A percentile compares a stretch with the other conserved stretches of the same genome.
These are phyloP conservation scores for Luffa aegyptiaca DNA, from an alignment of 306 rosid species.

Conservation along the genomic window DNA sequence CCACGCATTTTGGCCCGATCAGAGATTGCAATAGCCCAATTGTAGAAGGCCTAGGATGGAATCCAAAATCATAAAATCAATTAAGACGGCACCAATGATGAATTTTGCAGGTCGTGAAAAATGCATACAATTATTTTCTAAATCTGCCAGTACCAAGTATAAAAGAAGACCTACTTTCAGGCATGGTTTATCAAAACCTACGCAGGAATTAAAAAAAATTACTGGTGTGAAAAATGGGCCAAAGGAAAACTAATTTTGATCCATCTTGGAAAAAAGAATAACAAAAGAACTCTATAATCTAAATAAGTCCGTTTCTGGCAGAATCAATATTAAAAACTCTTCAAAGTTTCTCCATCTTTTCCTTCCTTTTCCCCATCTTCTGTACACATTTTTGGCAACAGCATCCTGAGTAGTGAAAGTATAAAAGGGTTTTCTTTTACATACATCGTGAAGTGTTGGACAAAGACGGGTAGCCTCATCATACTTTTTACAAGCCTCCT, in stretches of 20 bases:
- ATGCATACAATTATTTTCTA: background rate
- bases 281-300: background rate
- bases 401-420: background rate
- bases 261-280: background rate
- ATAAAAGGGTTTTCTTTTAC: slow-evolving; percentile 25
- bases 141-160: background rate
- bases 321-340: background rate
- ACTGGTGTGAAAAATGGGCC: background rate
- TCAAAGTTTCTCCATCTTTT: background rate
- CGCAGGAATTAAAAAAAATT: background rate
- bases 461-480: slow-evolving; percentile 92
- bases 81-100: background rate
- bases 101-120: background rate
- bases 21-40: slow-evolving; percentile 99
- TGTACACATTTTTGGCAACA: background rate
- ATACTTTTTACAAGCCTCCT: slow-evolving; percentile 97
- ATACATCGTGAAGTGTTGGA: slow-evolving; percentile 95
- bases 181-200: background rate
- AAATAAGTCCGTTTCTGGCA: background rate
- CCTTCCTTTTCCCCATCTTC: background rate
- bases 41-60: slow-evolving; percentile 74
- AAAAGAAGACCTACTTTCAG: background rate
- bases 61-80: background rate
- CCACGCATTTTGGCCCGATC: slow-evolving; percentile 99
- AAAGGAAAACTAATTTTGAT: background rate